Percentiles rank a stretch among this genome's conserved stretches.
These are phyloP conservation scores for Fusarium phyllophilum DNA, from an alignment of 2,329 filamentous ascomycete species.

Conservation along the genomic window DNA sequence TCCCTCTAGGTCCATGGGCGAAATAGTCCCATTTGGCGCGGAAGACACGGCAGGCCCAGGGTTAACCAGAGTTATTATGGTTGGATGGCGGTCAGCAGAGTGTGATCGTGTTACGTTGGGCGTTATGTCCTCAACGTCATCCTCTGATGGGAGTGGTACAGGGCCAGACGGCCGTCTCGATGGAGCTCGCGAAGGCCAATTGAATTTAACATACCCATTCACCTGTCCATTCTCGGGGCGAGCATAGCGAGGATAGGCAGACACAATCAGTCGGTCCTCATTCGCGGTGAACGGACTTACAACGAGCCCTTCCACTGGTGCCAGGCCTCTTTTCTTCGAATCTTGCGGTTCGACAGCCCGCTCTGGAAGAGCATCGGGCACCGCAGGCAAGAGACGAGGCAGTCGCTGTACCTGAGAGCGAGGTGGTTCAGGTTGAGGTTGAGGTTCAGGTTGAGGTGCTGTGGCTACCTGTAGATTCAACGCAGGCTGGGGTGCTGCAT, in stretches of 20 bases:
- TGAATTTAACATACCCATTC: constrained; percentile 53
- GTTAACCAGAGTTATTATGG: constrained; percentile 10
- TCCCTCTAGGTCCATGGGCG: constrained; percentile 15
- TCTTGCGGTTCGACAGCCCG: constrained; percentile 12
- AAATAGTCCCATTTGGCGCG: constrained; percentile 1
- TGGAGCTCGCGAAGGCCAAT: constrained; percentile 45
- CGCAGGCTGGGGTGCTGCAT: constrained; percentile 40
- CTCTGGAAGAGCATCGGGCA: constrained; percentile 7
- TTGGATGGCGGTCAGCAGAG: constrained; percentile 9
- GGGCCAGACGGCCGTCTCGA: constrained; percentile 24
- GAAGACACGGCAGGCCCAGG: constrained; percentile 6
- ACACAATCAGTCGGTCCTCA: constrained; percentile 44
- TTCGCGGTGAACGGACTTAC: constrained; percentile 49
- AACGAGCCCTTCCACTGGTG: constrained; percentile 16
- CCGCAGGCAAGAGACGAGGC: constrained; percentile 32
- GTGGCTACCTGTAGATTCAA: constrained; percentile 29
- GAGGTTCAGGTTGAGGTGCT: constrained; percentile 14
- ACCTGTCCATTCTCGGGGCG: constrained; percentile 49
- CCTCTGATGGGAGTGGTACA: constrained; percentile 7
- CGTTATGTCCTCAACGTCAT: constrained; percentile 30
- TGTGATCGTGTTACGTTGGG: constrained; percentile 14
- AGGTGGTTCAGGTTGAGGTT: constrained; percentile 15
- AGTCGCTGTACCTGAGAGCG: constrained; percentile 15
- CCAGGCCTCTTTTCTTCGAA: constrained; percentile 11
- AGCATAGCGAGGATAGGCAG: constrained; percentile 37